A percentile compares a stretch with the other conserved stretches of the same genome.
These are phyloP conservation scores for Magnusiomyces fungicola DNA, from an alignment of 1,139 yeast genomes.

Conservation along the genomic window DNA sequence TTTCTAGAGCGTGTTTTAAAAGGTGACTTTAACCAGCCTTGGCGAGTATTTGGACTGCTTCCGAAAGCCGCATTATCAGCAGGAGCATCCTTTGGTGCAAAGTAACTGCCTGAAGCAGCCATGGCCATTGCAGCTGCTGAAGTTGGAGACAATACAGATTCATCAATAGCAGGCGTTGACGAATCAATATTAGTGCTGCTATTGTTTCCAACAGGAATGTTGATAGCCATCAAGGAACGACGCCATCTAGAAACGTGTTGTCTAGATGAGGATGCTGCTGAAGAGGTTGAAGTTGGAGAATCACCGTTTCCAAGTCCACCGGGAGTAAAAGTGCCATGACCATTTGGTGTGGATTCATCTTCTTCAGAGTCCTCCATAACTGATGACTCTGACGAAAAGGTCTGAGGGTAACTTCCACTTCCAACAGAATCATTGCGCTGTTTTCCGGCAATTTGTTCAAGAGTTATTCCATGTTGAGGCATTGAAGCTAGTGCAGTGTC, in stretches of 20 bases:
- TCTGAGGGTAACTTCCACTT: neutral
- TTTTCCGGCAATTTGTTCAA: neutral
- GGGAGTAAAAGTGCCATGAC: neutral
- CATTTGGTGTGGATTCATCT: neutral
- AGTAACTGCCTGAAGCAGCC: neutral
- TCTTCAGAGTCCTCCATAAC: constrained; percentile 1
- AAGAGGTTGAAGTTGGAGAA: neutral
- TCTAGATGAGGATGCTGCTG: neutral
- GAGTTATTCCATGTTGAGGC: neutral
- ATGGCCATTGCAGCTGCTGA: too few species aligned
- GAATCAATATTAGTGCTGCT: neutral
- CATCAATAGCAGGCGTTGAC: neutral
- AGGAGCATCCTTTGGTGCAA: neutral
- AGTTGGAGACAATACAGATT: neutral
- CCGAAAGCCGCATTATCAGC: neutral
- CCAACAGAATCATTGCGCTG: neutral
- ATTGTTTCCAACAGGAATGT: constrained; percentile 7
- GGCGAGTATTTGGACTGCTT: neutral
- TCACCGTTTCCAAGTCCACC: neutral
- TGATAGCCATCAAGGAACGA: constrained; percentile 25
- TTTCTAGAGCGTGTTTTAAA: neutral
- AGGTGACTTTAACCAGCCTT: neutral
- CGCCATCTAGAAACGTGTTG: constrained; percentile 26
- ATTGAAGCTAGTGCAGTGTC: constrained; percentile 1
- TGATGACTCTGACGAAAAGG: constrained; percentile 3